Evolutionary conservation across 768 basidiomycete genomes (phyloP).

Genomic region (Chalciporus pseudorubinellus): DNA sequence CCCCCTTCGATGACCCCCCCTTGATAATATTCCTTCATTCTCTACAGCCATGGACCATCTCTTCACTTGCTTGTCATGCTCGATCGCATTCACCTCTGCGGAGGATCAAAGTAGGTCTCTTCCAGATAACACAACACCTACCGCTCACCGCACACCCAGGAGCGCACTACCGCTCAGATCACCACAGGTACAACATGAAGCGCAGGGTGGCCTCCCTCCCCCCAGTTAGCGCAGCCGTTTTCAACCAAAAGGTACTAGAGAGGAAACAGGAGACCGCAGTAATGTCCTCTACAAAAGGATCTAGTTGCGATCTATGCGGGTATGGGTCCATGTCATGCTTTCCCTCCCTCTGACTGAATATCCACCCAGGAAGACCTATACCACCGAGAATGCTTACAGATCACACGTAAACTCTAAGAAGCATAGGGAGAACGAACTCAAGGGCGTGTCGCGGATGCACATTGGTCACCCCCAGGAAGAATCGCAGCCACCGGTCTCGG

Average conservation of each 20-base stretch:
- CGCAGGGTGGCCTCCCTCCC: slow-evolving; percentile 88
- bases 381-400: slow-evolving; percentile 83
- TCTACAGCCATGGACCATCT: not conserved
- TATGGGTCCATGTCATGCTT: slow-evolving; percentile 38
- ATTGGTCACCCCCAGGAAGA: not conserved
- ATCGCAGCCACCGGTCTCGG: not conserved
- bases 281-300: slow-evolving; percentile 55
- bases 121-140: not conserved
- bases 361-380: slow-evolving; percentile 73
- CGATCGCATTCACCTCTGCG: slow-evolving; percentile 79
- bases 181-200: slow-evolving; percentile 98
- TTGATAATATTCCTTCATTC: not conserved
- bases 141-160: slow-evolving; percentile 42
- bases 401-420: slow-evolving; percentile 88
- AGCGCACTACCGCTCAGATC: slow-evolving; percentile 87
- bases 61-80: slow-evolving; percentile 90
- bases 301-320: slow-evolving; percentile 81
- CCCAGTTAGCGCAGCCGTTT: slow-evolving; percentile 72
- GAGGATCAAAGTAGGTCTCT: slow-evolving; percentile 75
- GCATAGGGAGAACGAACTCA: slow-evolving; percentile 76
- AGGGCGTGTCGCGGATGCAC: slow-evolving; percentile 33
- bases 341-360: not conserved
- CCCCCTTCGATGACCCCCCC: slow-evolving; percentile 19
- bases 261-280: slow-evolving; percentile 73
- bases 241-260: slow-evolving; percentile 88